Evolutionary conservation across 202 grass and related monocot species (phyloP).

Genomic region (Eragrostis tef): DNA sequence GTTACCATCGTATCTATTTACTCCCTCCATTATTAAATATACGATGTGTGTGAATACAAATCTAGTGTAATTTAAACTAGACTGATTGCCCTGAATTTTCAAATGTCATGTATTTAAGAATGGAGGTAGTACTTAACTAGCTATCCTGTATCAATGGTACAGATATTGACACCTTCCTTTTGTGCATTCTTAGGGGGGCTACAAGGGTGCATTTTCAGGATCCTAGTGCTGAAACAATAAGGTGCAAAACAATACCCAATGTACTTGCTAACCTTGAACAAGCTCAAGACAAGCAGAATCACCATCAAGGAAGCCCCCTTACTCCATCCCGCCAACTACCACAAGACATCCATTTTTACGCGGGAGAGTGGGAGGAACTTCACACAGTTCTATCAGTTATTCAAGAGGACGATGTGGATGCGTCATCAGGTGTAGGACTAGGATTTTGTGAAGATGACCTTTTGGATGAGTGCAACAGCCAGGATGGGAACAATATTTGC

Average conservation of each 20-base stretch:
- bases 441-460: slow-evolving; percentile 74
- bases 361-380: slow-evolving; percentile 82
- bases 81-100: no score
- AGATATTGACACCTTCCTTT: background rate
- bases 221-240: slow-evolving; percentile 69
- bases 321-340: slow-evolving; percentile 64
- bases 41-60: no score
- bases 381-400: slow-evolving; percentile 69
- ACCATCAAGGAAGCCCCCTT: slow-evolving; percentile 74
- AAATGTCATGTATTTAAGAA: no score
- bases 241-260: slow-evolving; percentile 82
- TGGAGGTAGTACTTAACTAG: background rate
- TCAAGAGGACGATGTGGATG: slow-evolving; percentile 52
- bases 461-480: slow-evolving; percentile 66
- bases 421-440: slow-evolving; percentile 38
- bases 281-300: slow-evolving; percentile 57
- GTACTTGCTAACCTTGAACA: slow-evolving; percentile 83
- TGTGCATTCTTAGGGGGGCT: slow-evolving; percentile 59
- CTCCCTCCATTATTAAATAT: no score
- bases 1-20: slow-evolving; percentile 3
- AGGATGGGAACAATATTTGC: slow-evolving; percentile 65
- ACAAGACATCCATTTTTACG: slow-evolving; percentile 73
- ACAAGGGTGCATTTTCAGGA: slow-evolving; percentile 79
- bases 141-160: background rate
- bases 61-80: no score